A percentile compares a stretch with the other conserved stretches of the same genome.
Evolutionary conservation across 2,329 filamentous ascomycete genomes (phyloP).

Genomic region (Sporothrix phasma): DNA sequence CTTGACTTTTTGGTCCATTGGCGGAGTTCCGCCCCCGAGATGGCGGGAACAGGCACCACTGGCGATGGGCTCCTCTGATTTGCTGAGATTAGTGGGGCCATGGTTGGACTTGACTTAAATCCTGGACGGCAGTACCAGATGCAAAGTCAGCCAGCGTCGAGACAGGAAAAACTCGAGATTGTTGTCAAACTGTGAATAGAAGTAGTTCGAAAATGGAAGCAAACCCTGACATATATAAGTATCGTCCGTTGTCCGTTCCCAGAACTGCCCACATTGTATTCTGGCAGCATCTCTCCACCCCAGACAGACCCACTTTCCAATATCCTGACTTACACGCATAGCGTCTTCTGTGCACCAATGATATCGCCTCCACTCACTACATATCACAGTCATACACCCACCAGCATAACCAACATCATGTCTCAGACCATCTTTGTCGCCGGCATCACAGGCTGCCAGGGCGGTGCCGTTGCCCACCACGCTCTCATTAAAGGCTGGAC

Average conservation of each 20-base stretch:
- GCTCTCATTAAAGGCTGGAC: slow-evolving; percentile 25
- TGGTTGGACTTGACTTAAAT: not conserved
- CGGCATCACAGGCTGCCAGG: slow-evolving; percentile 19
- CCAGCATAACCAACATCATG: not conserved
- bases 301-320: not conserved
- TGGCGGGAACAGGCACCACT: not conserved
- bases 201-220: too few relatives aligned
- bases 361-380: too few relatives aligned
- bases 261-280: too few relatives aligned
- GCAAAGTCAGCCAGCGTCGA: too few relatives aligned
- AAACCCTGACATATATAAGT: too few relatives aligned
- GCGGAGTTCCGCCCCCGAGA: slow-evolving; percentile 4
- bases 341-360: too few relatives aligned
- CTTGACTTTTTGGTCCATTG: not conserved
- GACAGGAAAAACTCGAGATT: not conserved
- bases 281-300: too few relatives aligned
- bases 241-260: too few relatives aligned
- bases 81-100: not conserved
- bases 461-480: slow-evolving; percentile 27
- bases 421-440: slow-evolving; percentile 1
- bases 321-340: not conserved
- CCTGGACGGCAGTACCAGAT: not conserved
- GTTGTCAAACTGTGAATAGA: not conserved
- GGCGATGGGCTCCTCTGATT: not conserved
- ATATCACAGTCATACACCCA: not conserved